Percentiles rank a stretch among this genome's conserved stretches.
These are phyloP conservation scores for Panaeolus cyanescens DNA, from an alignment of 768 basidiomycete species.

Conservation along the genomic window DNA sequence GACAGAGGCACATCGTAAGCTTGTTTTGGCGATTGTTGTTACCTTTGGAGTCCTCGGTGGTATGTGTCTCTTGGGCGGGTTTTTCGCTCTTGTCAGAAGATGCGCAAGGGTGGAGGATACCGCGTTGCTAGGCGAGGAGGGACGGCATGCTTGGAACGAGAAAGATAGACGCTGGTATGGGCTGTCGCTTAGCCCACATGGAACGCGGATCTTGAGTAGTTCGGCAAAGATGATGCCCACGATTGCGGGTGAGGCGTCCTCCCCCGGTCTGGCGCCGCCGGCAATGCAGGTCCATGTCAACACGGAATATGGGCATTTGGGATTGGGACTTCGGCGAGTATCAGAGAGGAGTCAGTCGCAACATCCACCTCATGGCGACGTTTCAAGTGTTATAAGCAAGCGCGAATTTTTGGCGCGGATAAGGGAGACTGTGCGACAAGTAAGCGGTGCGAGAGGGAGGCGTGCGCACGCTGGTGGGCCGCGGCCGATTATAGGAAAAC, in stretches of 20 bases:
- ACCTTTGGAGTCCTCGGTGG: conserved; percentile 66
- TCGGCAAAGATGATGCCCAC: conserved; percentile 3
- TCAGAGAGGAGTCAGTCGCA: conserved; percentile 42
- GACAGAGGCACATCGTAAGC: conserved; percentile 43
- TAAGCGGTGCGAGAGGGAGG: conserved; percentile 60
- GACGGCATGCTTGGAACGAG: conserved; percentile 56
- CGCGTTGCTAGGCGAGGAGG: conserved; percentile 62
- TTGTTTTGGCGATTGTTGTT: conserved; percentile 61
- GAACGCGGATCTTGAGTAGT: conserved; percentile 23
- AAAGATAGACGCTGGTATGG: conserved; percentile 75
- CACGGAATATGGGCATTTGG: conserved; percentile 33
- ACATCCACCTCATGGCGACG: conserved; percentile 29
- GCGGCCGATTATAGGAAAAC: conserved; percentile 61
- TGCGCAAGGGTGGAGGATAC: conserved; percentile 62
- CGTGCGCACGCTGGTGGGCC: conserved; percentile 28
- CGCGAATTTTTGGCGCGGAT: conserved; percentile 68
- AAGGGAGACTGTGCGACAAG: conserved; percentile 63
- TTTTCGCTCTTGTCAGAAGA: conserved; percentile 57
- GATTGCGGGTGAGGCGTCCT: conserved; percentile 9
- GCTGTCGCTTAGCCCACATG: conserved; percentile 34
- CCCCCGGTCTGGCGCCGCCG: conserved; percentile 14
- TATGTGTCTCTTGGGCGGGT: conserved; percentile 51
- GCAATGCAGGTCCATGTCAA: conserved; percentile 10
- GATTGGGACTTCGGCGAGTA: conserved; percentile 53
- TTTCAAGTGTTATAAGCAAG: conserved; percentile 68